phyloP scores from a whole-genome alignment of 441 rosid species.

The Adansonia madagascariensis region DNA sequence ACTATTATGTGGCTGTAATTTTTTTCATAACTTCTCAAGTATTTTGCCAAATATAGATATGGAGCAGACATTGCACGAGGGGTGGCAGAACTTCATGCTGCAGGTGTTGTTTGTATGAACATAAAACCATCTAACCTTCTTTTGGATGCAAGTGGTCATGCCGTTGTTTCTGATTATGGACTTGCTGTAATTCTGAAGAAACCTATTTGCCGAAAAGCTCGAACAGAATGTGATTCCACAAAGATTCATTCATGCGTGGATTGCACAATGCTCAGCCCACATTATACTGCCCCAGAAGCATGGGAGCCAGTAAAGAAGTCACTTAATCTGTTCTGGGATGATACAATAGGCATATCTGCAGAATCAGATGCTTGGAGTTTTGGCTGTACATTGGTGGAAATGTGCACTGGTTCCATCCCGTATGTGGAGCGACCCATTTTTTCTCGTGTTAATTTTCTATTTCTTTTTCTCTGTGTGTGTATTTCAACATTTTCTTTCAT shows the following conservation, averaged over 20 bases:
- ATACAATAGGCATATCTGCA: constrained; percentile 83
- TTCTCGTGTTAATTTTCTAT: constrained; percentile 23
- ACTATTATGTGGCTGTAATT: constrained; percentile 12
- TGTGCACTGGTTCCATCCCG: constrained; percentile 99
- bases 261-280: constrained; percentile 82
- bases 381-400: constrained; percentile 98
- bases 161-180: constrained; percentile 95
- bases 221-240: constrained; percentile 68
- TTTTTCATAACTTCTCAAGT: constrained; percentile 32
- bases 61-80: constrained; percentile 95
- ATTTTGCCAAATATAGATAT: constrained; percentile 62
- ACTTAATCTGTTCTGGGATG: constrained; percentile 91
- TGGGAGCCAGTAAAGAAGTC: constrained; percentile 98
- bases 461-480: constrained; percentile 10
- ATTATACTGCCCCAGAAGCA: constrained; percentile 95
- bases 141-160: constrained; percentile 78
- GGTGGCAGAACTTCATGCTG: constrained; percentile 97
- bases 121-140: constrained; percentile 96
- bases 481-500: constrained; percentile 35
- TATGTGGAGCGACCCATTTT: constrained; percentile 51
- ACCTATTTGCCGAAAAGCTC: constrained; percentile 78
- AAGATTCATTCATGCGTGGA: constrained; percentile 83
- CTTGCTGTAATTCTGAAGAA: constrained; percentile 88
- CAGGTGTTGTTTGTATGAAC: constrained; percentile 96
- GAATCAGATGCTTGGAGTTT: constrained; percentile 99